Conservation (phyloP, 1,284 basidiomycete species). For the Marasmius sp. region DNA sequence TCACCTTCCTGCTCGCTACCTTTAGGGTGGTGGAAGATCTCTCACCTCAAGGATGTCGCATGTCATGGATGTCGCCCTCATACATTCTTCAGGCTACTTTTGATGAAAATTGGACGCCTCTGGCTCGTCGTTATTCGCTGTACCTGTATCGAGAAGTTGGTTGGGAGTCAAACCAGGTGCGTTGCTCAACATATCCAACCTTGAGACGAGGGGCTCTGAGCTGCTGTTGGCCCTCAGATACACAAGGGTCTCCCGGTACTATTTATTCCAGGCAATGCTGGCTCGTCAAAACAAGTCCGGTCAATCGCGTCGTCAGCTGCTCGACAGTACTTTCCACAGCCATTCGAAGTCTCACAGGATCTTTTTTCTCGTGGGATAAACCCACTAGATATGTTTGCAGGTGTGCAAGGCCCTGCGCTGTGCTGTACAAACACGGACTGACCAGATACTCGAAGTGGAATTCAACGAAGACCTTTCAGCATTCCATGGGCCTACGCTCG, state of each 20-base stretch:
- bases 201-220: slow-evolving; percentile 11
- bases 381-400: slow-evolving; percentile 82
- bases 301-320: slow-evolving; percentile 92
- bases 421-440: slow-evolving; percentile 37
- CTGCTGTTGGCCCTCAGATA: slow-evolving; percentile 32
- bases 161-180: slow-evolving; percentile 71
- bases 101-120: slow-evolving; percentile 64
- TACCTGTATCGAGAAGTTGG: slow-evolving; percentile 92
- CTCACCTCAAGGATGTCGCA: slow-evolving; percentile 89
- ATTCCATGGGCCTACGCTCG: slow-evolving; percentile 88
- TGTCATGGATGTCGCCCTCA: slow-evolving; percentile 96
- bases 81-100: slow-evolving; percentile 74
- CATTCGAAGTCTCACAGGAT: slow-evolving; percentile 47
- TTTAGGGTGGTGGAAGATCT: slow-evolving; percentile 41
- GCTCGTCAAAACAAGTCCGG: slow-evolving; percentile 91
- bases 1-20: slow-evolving; percentile 39
- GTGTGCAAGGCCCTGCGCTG: slow-evolving; percentile 73
- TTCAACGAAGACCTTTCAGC: slow-evolving; percentile 98
- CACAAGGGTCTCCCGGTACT: slow-evolving; percentile 74
- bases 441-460: slow-evolving; percentile 61
- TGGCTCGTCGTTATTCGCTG: slow-evolving; percentile 77
- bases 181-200: slow-evolving; percentile 1
- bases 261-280: slow-evolving; percentile 97
- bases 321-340: slow-evolving; percentile 72
- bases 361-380: slow-evolving; percentile 48